Percentiles rank a stretch among this genome's conserved stretches.
Evolutionary conservation across 2,329 filamentous ascomycete species (phyloP).

Genomic region (Fusarium sp.): DNA sequence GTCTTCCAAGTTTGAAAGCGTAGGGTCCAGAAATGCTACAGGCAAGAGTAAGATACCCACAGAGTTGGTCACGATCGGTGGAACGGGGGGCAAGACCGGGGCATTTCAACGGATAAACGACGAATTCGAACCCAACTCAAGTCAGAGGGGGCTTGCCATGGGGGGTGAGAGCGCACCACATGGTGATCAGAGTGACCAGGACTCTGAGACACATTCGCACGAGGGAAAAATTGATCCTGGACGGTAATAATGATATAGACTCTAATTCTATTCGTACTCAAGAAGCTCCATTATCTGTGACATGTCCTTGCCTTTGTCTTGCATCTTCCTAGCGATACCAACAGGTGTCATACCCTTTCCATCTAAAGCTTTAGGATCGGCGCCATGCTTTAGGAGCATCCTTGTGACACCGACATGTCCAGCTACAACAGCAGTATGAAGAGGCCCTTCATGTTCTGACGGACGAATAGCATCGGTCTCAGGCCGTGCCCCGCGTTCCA

Average conservation of each 20-base stretch:
- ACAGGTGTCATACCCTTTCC: background rate
- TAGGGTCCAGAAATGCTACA: background rate
- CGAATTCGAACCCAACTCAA: background rate
- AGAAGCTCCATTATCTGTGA: background rate
- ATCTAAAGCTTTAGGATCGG: accelerated
- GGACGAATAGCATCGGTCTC: background rate
- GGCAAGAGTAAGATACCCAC: background rate
- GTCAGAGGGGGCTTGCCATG: background rate
- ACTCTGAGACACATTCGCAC: background rate
- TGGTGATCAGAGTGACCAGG: background rate
- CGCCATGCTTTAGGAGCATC: background rate
- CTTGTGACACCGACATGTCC: background rate
- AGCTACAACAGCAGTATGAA: background rate
- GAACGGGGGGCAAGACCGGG: constrained; percentile 7
- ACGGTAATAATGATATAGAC: too few relatives aligned
- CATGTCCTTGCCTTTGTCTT: background rate
- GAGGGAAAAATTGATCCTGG: background rate
- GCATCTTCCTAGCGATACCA: background rate
- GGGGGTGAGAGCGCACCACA: background rate
- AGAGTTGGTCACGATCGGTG: constrained; percentile 26
- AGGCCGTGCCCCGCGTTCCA: background rate
- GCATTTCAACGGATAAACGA: constrained; percentile 24
- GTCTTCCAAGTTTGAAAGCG: constrained; percentile 22
- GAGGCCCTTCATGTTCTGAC: background rate
- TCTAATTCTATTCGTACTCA: too few relatives aligned